Evolutionary conservation across 495 filamentous ascomycete genomes (phyloP), one percentile per base, ranked within the genome.

Genomic region (Podospora tetraspora): DNA sequence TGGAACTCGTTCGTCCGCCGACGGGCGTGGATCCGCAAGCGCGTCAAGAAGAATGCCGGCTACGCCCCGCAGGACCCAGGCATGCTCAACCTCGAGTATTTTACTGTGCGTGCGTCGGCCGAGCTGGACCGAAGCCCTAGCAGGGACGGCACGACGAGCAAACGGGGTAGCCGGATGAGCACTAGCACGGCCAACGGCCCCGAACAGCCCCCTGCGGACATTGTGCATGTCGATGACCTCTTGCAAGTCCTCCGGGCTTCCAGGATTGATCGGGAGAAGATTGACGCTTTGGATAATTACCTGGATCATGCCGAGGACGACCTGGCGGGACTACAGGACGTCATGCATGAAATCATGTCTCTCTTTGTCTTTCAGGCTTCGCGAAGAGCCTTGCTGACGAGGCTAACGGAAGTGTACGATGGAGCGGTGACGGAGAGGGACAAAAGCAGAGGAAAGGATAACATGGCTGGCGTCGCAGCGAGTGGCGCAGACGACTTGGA

Each of bases 1-100:
- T 96, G 91, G 75, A 92, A 93, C 78, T 94, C 91, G 3, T 98
- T 94, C 79, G 96, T 96, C 12, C 85, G 96, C 7, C 84, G 96
- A 64, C 84, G 96, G 68, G 85, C 92, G 19, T 99, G 96, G 96
- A 86, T 96, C 25, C 80, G 96, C 62, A 89, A 91, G 72, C 85
- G 96, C n/a, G 84, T 89, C 10, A 93, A 91, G 80, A 83, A 84
- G 65, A 73, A 79, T 23, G 23, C 68, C n/a, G 77, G 79, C 19
- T 76, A 80, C 37, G 56, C 68, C 7, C 62, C 67, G 0, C 34
- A 30, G 43, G 80, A 84, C 34, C 82, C 84, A 1, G 88, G 92
- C 73, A 83, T 86, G 82, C 81, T 96, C 57, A 93, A 86, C 69
- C 84, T 87, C 30, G 92, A 97, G 63, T 97, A 97, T 73, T 98